These are phyloP conservation scores for Solanum hybrid DNA, from an alignment of 305 asterid genomes.

Conservation along the genomic window DNA sequence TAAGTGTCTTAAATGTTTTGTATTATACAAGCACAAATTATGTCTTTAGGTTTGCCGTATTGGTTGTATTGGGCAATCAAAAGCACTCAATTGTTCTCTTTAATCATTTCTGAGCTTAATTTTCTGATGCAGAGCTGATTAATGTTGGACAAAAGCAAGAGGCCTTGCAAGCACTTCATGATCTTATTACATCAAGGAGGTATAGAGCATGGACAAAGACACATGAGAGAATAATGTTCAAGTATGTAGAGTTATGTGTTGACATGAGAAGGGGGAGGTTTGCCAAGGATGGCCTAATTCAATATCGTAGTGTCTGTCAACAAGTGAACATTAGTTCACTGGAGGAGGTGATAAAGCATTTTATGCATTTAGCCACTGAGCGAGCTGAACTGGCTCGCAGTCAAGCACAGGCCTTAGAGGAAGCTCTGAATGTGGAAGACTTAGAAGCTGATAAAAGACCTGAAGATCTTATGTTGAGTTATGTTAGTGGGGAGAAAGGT, in stretches of 20 bases:
- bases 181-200: slow-evolving; percentile 30
- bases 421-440: slow-evolving; percentile 36
- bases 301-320: slow-evolving; percentile 30
- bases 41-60: neutral
- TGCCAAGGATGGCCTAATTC: slow-evolving; percentile 35
- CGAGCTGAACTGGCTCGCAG: slow-evolving; percentile 29
- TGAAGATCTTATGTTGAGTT: slow-evolving; percentile 39
- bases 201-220: slow-evolving; percentile 37
- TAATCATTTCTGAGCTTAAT: neutral
- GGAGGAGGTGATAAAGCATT: slow-evolving; percentile 36
- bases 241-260: slow-evolving; percentile 36
- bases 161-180: slow-evolving; percentile 29
- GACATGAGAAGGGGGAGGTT: slow-evolving; percentile 28
- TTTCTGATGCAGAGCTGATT: slow-evolving; percentile 19
- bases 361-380: slow-evolving; percentile 30
- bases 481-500: slow-evolving; percentile 34
- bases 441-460: slow-evolving; percentile 38
- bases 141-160: slow-evolving; percentile 36
- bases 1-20: neutral
- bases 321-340: slow-evolving; percentile 31
- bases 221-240: slow-evolving; percentile 29
- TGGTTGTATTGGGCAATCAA: neutral
- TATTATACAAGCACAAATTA: neutral
- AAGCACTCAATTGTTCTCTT: neutral
- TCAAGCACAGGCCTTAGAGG: slow-evolving; percentile 35